Base-by-base conservation (phyloP, 768 basidiomycete genomes). In the Auricularia auricula-judae region DNA sequence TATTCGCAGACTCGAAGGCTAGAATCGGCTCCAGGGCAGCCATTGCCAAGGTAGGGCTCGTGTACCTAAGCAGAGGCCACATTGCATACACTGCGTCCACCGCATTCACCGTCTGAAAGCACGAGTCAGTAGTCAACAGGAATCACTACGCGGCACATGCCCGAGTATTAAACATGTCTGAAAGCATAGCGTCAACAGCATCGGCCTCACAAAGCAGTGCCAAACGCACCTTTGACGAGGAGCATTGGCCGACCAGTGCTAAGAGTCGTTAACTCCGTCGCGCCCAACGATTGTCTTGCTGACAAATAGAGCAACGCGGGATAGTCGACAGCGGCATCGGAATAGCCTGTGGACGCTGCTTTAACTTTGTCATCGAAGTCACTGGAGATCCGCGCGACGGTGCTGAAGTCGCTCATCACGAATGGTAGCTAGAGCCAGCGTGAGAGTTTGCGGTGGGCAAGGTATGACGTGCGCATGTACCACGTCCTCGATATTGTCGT, bases 211-310 rank as follows among this genome's bases (percentile, higher is more conserved):
- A 51, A 10, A 3, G 5, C 47, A 18, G 16, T 3, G 64, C 5
- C 5, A 21, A 5, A 56, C 16, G n/a, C 10, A 36, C 16, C 12
- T 66, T 77, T 77, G 73, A 76, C 70, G 67, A 76, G 76, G 44
- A 72, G 69, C 64, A 75, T 61, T 34, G 76, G 67, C 60, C 75
- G 74, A 11, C 68, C 69, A 1, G 71, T 70, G 66, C 76, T 74
- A 67, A 70, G 71, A 62, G 2, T 71, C 74, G 36, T 66, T 64
- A 75, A 67, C 63, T 77, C 76, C 16, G 69, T 73, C 3, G 74
- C 73, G 8, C 73, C 76, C 42, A 76, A 71, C 4, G 71, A 71
- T 64, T 76, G 75, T 11, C 76, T 66, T 8, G 76, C 67, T 1
- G 75, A 42, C 8, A 42, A 14, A 42, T 42, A 42, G 7, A 42